Conservation (phyloP, 2,329 filamentous ascomycete species). For the Rutstroemia sydowiana region DNA sequence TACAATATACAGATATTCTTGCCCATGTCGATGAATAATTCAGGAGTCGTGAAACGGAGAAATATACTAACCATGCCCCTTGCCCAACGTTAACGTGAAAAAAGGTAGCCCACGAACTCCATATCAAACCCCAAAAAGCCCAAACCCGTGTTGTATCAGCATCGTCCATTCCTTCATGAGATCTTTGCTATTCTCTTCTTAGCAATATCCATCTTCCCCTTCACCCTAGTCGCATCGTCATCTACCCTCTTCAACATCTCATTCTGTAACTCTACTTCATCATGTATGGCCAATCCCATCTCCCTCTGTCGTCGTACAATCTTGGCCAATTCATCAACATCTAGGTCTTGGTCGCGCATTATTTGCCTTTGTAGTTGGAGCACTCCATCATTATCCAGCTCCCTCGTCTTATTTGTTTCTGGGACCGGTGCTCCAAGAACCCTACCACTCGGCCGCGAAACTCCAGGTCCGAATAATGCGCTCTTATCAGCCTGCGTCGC, state of each 20-base stretch:
- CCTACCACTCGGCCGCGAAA: conserved; percentile 43
- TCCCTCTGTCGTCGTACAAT: conserved; percentile 68
- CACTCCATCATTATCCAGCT: conserved; percentile 69
- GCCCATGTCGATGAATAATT: neutral
- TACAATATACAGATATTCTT: neutral
- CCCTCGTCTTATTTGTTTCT: conserved; percentile 69
- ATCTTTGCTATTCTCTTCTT: conserved; percentile 66
- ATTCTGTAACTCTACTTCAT: conserved; percentile 65
- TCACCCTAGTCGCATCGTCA: conserved; percentile 57
- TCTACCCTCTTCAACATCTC: conserved; percentile 61
- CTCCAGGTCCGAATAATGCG: conserved; percentile 38
- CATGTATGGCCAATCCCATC: conserved; percentile 69
- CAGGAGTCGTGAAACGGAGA: neutral
- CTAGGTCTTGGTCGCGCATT: conserved; percentile 68
- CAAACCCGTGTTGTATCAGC: neutral
- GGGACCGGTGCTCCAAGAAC: conserved; percentile 66
- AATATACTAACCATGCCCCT: too few species aligned
- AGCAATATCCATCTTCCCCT: conserved; percentile 64
- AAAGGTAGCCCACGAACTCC: neutral
- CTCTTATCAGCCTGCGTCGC: conserved; percentile 35
- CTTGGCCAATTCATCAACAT: conserved; percentile 59
- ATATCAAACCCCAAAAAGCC: conserved; percentile 14
- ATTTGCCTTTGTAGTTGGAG: conserved; percentile 66
- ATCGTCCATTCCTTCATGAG: conserved; percentile 9
- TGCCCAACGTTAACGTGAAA: neutral